Conservation (phyloP, 768 basidiomycete genomes). For the Hericium coralloides region DNA sequence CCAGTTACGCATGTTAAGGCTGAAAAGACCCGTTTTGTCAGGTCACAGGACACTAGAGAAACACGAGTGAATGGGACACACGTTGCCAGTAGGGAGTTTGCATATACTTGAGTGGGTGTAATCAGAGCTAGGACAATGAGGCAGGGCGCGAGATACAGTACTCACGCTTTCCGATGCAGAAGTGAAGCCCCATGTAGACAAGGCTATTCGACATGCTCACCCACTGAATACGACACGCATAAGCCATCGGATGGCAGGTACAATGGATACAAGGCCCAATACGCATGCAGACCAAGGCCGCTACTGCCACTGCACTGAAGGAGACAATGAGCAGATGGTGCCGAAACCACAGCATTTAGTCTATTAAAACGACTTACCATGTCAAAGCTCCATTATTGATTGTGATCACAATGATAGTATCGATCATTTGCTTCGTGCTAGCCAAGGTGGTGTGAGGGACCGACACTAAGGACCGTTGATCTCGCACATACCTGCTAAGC, state of each 20-base stretch:
- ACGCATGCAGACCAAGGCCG: background rate
- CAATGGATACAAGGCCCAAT: background rate
- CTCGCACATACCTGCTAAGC: background rate
- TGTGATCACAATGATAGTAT: background rate
- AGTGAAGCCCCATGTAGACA: background rate
- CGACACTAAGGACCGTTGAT: background rate
- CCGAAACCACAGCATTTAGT: no score
- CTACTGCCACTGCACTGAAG: background rate
- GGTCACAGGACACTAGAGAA: no score
- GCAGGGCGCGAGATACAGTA: background rate
- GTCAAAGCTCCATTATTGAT: background rate
- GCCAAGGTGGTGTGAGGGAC: background rate
- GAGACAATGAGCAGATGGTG: no score
- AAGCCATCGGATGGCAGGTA: background rate
- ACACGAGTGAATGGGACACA: background rate
- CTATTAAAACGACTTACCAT: background rate
- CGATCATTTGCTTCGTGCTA: background rate
- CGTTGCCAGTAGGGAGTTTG: background rate
- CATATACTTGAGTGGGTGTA: background rate
- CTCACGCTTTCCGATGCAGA: background rate
- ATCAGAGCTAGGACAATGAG: background rate
- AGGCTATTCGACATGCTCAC: background rate
- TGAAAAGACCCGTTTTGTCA: background rate
- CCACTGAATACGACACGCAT: background rate
- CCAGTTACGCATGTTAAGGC: constrained; percentile 1